Percentiles rank a stretch among this genome's conserved stretches.
Conservation (phyloP, 2,329 filamentous ascomycete species). For the Aspergillus puulaauensis region DNA sequence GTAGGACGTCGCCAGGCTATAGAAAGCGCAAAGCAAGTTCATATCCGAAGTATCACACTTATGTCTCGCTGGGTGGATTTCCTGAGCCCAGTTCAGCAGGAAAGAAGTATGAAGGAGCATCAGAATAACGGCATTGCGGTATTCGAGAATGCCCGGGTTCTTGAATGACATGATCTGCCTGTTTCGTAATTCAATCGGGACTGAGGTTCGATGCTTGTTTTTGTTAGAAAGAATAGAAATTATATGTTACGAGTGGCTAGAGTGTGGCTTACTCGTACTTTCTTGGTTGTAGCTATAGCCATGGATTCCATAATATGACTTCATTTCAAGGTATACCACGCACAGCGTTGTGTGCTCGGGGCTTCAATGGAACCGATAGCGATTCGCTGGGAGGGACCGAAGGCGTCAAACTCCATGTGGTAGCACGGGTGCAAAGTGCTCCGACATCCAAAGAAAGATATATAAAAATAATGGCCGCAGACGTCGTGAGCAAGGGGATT, state of each 20-base stretch:
- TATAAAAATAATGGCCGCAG: neutral
- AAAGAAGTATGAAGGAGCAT: conserved; percentile 26
- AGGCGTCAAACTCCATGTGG: neutral
- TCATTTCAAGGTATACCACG: neutral
- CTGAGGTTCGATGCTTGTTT: neutral
- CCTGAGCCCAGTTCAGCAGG: conserved; percentile 24
- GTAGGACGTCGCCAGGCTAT: conserved; percentile 14
- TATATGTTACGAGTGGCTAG: neutral
- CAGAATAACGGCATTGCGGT: conserved; percentile 27
- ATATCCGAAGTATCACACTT: neutral
- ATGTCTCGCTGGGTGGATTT: conserved; percentile 1
- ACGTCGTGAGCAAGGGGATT: neutral
- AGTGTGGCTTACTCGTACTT: neutral
- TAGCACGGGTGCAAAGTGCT: neutral
- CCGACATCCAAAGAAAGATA: neutral
- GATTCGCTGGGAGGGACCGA: neutral
- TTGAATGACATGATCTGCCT: conserved; percentile 11
- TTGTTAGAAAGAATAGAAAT: neutral
- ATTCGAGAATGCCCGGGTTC: conserved; percentile 20
- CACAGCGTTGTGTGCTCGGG: neutral
- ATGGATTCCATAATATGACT: neutral
- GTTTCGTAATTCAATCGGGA: neutral
- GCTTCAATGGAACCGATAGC: neutral
- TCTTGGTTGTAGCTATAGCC: neutral
- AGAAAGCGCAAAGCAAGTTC: conserved; percentile 18